These are phyloP conservation scores for Salinomyces thailandicus DNA, from an alignment of 2,329 filamentous ascomycete species.

Conservation along the genomic window DNA sequence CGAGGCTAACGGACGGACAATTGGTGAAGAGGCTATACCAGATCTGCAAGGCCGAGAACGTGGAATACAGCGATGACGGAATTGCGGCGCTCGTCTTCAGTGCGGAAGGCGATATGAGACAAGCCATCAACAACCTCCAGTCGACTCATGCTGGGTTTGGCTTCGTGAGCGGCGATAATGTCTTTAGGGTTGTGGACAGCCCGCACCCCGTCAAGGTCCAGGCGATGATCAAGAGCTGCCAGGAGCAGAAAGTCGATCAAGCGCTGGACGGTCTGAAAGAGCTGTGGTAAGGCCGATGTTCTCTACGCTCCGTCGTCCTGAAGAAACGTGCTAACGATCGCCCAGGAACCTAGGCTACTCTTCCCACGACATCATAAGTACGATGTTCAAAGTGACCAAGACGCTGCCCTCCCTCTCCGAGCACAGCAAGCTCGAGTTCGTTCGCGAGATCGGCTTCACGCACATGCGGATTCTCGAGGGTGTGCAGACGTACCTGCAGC, in stretches of 20 bases:
- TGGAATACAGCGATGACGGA: constrained; percentile 85
- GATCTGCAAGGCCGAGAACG: constrained; percentile 84
- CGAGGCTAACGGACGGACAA: constrained; percentile 82
- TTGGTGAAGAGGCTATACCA: constrained; percentile 84
- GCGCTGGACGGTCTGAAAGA: constrained; percentile 80
- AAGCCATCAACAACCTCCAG: constrained; percentile 97
- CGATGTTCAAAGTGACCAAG: constrained; percentile 98
- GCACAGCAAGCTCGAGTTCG: constrained; percentile 92
- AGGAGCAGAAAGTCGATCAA: constrained; percentile 80
- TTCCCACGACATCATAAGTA: constrained; percentile 97
- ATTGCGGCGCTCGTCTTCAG: constrained; percentile 93
- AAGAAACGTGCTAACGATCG: constrained; percentile 7
- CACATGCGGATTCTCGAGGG: constrained; percentile 99
- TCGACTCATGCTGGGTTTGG: constrained; percentile 88
- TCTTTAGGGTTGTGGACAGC: constrained; percentile 94
- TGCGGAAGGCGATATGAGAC: constrained; percentile 95
- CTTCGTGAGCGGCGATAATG: constrained; percentile 94
- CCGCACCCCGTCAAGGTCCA: constrained; percentile 98
- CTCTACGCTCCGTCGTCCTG: neutral
- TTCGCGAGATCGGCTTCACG: constrained; percentile 89
- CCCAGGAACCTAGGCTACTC: constrained; percentile 76
- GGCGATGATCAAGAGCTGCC: constrained; percentile 95
- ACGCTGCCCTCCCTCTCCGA: constrained; percentile 85
- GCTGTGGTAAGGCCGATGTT: constrained; percentile 53
- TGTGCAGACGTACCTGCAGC: constrained; percentile 85